Evolutionary conservation across 2,329 filamentous ascomycete genomes (phyloP).

Genomic region (Botryotinia convoluta): DNA sequence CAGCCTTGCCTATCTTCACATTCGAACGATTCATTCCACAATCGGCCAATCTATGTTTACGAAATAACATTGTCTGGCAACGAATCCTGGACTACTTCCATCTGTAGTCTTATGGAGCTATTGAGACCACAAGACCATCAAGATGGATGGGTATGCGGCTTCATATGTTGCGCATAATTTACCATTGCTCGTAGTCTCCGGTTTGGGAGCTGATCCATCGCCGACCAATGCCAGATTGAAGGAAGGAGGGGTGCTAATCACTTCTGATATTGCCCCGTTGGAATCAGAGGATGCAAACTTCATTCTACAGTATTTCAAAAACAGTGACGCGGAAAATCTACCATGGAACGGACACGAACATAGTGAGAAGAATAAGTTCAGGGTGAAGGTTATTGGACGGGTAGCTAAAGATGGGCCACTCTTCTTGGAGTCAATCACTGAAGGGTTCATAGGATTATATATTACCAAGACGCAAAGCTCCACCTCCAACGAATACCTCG

Average conservation of each 20-base stretch:
- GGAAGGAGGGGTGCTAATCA: slow-evolving; percentile 53
- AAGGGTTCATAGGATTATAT: slow-evolving; percentile 46
- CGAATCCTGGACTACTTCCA: background rate
- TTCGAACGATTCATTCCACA: slow-evolving; percentile 8
- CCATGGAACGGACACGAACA: slow-evolving; percentile 65
- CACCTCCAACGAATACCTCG: slow-evolving; percentile 41
- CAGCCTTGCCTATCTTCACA: slow-evolving; percentile 11
- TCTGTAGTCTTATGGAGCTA: slow-evolving; percentile 34
- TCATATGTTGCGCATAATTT: slow-evolving; percentile 85
- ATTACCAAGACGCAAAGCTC: slow-evolving; percentile 57
- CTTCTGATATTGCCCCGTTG: slow-evolving; percentile 68
- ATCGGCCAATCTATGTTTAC: slow-evolving; percentile 3
- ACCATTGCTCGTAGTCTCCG: slow-evolving; percentile 79
- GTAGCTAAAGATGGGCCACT: slow-evolving; percentile 51
- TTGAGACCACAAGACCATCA: slow-evolving; percentile 22
- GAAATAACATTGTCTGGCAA: slow-evolving; percentile 14
- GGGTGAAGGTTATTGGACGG: slow-evolving; percentile 72
- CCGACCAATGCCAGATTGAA: slow-evolving; percentile 32
- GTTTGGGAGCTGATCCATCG: slow-evolving; percentile 55
- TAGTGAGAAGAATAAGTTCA: slow-evolving; percentile 55
- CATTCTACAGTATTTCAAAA: slow-evolving; percentile 64
- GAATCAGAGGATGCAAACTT: slow-evolving; percentile 62
- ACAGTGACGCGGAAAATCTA: slow-evolving; percentile 60
- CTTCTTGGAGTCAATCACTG: slow-evolving; percentile 31
- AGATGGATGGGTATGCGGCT: slow-evolving; percentile 75